These are phyloP conservation scores for Bipolaris cookei DNA, from an alignment of 2,329 filamentous ascomycete genomes.

Conservation along the genomic window DNA sequence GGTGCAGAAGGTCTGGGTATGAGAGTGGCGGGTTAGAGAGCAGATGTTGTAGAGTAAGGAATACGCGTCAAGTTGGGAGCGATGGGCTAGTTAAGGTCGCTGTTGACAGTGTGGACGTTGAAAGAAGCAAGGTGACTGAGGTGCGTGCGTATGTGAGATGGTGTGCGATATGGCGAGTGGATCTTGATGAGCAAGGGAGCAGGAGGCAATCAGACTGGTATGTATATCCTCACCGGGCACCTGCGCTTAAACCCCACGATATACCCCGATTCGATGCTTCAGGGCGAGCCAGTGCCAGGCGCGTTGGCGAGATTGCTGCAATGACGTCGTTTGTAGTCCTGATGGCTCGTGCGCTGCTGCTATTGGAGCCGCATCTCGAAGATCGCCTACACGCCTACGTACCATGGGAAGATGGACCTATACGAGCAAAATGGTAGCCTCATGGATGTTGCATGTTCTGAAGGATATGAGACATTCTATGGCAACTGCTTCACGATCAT, in stretches of 20 bases:
- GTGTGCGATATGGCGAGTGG: slow-evolving; percentile 11
- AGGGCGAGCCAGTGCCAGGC: slow-evolving; percentile 6
- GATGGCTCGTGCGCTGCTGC: slow-evolving; percentile 11
- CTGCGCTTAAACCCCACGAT: slow-evolving; percentile 20
- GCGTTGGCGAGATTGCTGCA: slow-evolving; percentile 7
- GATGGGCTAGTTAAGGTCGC: slow-evolving; percentile 5
- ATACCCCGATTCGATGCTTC: slow-evolving; percentile 14
- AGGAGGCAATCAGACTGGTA: slow-evolving; percentile 19
- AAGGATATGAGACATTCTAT: too few relatives aligned
- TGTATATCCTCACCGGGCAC: slow-evolving; percentile 13
- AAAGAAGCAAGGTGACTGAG: slow-evolving; percentile 2
- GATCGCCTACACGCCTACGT: slow-evolving; percentile 5
- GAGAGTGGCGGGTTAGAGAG: slow-evolving; percentile 13
- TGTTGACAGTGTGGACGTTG: slow-evolving; percentile 1
- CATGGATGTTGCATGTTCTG: slow-evolving; percentile 13
- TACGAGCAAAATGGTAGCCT: not conserved
- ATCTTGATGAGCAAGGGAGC: not conserved
- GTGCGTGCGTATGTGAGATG: not conserved
- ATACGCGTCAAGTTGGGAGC: slow-evolving; percentile 8
- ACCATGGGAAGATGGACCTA: not conserved
- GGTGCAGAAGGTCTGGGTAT: slow-evolving; percentile 22
- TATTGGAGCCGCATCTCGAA: slow-evolving; percentile 21
- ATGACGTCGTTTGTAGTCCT: slow-evolving; percentile 22
- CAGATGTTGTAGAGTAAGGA: slow-evolving; percentile 10
- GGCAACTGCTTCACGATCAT: too few relatives aligned